Base-by-base conservation (phyloP, 306 rosid genomes). In the Ammopiptanthus mongolicus region DNA sequence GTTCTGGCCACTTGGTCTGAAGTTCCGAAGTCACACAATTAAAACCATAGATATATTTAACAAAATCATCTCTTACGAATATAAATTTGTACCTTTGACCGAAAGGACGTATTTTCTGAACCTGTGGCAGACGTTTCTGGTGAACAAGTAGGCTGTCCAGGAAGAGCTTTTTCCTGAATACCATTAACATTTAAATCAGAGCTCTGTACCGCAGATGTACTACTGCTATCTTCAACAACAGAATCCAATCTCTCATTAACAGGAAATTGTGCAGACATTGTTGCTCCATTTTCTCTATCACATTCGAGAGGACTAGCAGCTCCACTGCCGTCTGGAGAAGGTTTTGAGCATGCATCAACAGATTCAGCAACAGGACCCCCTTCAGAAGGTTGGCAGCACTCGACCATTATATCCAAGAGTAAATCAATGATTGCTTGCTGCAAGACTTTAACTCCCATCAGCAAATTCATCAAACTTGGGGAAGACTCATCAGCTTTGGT, bases 1-100 rank as follows among this genome's bases (percentile, higher is more conserved):
- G 99, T 82, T 92, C 98, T 34, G 97, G 99, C 97, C 99, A 96
- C 85, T 92, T 96, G 56, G 96, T 88, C 99, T 92, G 86, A 76
- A 78, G 68, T 58, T 73, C 12, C 78, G 84, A 83, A 76, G 70
- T 78, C 71, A 68, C 62, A 65, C 33, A 75, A 74, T 84, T 63
- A 73, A 37, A 48, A 60, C 53, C 65, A 74, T 42, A 58, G n/a
- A 58, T 48, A 29, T 33, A 41, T 25, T 47, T 31, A 57, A 62
- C 25, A 77, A 82, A 69, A 56, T n/a, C 39, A 70, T 50, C 57
- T 55, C 82, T 29, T n/a, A 65, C n/a, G 39, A 31, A 79, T 63
- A 71, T 18, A 36, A 51, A 69, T 12, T 9, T 41, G 66, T 88
- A 95, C 99, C 99, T 92, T 96, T 22, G 98, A 25, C 60, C 85